Base-by-base conservation (phyloP, 176 grass and related monocot genomes). In the Cenchrus fungigraminus region DNA sequence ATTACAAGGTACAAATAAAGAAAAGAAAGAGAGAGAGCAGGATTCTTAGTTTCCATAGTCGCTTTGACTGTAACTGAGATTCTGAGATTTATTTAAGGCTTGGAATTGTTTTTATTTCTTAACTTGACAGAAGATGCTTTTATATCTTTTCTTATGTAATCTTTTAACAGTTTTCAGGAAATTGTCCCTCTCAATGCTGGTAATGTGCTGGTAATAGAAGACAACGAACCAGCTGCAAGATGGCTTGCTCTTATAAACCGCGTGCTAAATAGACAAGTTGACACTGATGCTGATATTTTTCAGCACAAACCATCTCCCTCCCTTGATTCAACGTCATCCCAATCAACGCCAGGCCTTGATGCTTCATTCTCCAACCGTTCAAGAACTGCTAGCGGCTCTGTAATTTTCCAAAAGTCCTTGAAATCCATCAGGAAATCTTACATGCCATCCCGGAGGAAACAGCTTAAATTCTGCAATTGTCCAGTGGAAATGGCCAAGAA, bases 111-210 rank as follows among this genome's bases (percentile, higher is more conserved):
- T 81, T 3, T 42, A 29, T 25, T 73, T 20, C 43, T 61, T 71
- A 40, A 43, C 9, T 74, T n/a, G 51, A 49, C 50, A 25, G 12
- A 45, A 53, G 1, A 44, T 40, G 4, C 1, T 44, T 34, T 80
- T 32, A 1, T 50, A 22, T 49, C 12, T 59, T 19, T 10, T 61
- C 59, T 70, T 79, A 45, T 81, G 81, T 81, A 10, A 46, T 70
- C 10, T 22, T 86, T 79, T 45, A 78, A 83, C 94, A 97, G 95
- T 60, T 97, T 97, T 88, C 95, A 97, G 86, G 95, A 97, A 89
- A 92, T 97, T 69, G 95, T 97, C n/a, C 95, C 95, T 77, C 90
- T 97, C 62, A 97, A 97, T 92, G 92, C 92, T 0, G 94, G 94
- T 65, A 97, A 97, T 78, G 94, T 97, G 74, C 87, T 97, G 79